Evolutionary conservation across 352 stramenopile genomes (phyloP), one percentile per base, ranked within the genome.

Genomic region (Phytophthora pisi): DNA sequence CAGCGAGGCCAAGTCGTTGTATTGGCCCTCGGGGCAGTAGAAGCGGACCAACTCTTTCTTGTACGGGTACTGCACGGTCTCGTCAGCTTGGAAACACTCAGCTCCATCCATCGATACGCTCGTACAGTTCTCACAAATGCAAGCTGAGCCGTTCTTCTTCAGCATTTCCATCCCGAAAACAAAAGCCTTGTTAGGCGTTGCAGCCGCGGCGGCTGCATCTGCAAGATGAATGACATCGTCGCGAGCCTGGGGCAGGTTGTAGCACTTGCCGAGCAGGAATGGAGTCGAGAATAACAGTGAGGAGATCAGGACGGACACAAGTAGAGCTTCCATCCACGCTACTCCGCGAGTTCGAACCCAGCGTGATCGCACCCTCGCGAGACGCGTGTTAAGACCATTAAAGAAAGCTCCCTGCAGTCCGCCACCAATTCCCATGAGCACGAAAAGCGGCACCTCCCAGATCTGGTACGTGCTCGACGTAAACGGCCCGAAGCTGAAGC

Each of bases 1-100:
- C 4, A 99, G 79, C 61, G 91, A 97, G 2, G 97, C 97, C 30
- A 99, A 82, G 72, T 99, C 96, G 67, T 99, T 99, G 88, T 99
- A 99, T 64, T 99, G 77, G 34, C 92, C 97, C 3, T 96, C 68
- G 4, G 87, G 82, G 55, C 97, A 99, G 66, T 97, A 96, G 72
- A 99, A 99, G 11, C 88, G 93, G 24, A 99, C 76, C 3, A 99
- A 70, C 26, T 95, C 87, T 31, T 92, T 88, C 64, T 89, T 87
- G 75, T 95, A 95, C 24, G 86, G 82, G 49, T 95, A 95, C 55
- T 86, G 73, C 38, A 79, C 66, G 1, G 81, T 90, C 51, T 94
- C 81, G 51, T 92, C 82, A 0, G 82, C 79, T 45, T 82, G 78
- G 51, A 88, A 90, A 52, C 82, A 91, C 54, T 90, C 76, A 0